These are phyloP conservation scores for Plasmopara viticola DNA, from an alignment of 352 stramenopile species.

Conservation along the genomic window DNA sequence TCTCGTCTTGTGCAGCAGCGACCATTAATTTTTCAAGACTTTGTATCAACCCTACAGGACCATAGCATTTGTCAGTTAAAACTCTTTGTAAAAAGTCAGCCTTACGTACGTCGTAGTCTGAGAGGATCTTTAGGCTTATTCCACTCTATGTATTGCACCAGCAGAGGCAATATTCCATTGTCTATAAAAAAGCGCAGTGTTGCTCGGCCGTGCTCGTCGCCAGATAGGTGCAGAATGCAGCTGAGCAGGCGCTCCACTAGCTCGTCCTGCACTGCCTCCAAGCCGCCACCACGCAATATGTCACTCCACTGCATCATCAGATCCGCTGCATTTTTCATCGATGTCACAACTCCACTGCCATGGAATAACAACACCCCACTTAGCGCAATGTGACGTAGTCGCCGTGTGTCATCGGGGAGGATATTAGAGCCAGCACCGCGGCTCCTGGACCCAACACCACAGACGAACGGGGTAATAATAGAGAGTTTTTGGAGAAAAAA, in stretches of 20 bases:
- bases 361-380: slow-evolving; percentile 24
- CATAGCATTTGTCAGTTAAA: not conserved
- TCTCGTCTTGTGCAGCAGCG: slow-evolving; percentile 5
- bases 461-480: slow-evolving; percentile 13
- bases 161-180: slow-evolving; percentile 22
- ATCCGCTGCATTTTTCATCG: slow-evolving; percentile 4
- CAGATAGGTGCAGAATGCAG: slow-evolving; percentile 15
- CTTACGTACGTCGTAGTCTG: slow-evolving; percentile 32
- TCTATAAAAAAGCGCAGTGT: slow-evolving; percentile 26
- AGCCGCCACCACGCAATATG: slow-evolving; percentile 10
- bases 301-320: slow-evolving; percentile 8
- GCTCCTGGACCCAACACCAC: slow-evolving; percentile 11
- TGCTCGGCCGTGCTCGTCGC: slow-evolving; percentile 11
- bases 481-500: slow-evolving; percentile 9
- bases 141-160: slow-evolving; percentile 31
- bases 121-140: slow-evolving; percentile 25
- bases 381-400: slow-evolving; percentile 23
- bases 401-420: slow-evolving; percentile 4
- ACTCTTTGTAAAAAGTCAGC: not conserved
- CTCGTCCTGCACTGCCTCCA: slow-evolving; percentile 19
- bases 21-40: slow-evolving; percentile 28
- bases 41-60: slow-evolving; percentile 21
- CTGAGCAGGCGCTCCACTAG: slow-evolving; percentile 16
- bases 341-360: slow-evolving; percentile 15
- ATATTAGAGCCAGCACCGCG: slow-evolving; percentile 13